Evolutionary conservation across 2,329 filamentous ascomycete species (phyloP).

Genomic region (Ophiostoma ips): DNA sequence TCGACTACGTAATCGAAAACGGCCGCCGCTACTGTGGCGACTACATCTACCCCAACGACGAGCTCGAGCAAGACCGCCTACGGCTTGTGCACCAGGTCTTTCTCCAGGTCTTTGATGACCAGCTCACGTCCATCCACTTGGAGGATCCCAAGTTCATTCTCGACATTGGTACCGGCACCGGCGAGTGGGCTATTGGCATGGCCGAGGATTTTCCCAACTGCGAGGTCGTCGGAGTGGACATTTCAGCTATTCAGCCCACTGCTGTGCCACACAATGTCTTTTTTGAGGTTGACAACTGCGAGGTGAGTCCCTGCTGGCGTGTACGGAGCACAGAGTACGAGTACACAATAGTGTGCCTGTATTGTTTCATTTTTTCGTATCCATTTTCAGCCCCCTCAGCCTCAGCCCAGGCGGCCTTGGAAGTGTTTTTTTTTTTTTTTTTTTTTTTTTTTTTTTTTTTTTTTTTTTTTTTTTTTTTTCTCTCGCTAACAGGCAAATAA

Average conservation of each 20-base stretch:
- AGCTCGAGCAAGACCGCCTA: conserved; percentile 31
- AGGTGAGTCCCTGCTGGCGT: conserved; percentile 17
- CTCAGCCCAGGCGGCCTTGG: neutral
- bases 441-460: neutral
- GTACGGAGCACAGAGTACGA: too few relatives aligned
- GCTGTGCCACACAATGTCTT: conserved; percentile 44
- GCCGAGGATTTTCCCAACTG: conserved; percentile 38
- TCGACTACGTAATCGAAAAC: conserved; percentile 40
- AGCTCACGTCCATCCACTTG: conserved; percentile 22
- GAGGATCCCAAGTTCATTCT: conserved; percentile 31
- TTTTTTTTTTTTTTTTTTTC: neutral
- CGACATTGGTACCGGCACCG: conserved; percentile 46
- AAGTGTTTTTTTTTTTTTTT: too few relatives aligned
- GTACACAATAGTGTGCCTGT: too few relatives aligned
- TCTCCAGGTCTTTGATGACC: conserved; percentile 19
- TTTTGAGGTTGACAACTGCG: conserved; percentile 46
- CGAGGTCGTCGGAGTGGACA: conserved; percentile 45
- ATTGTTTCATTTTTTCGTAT: too few relatives aligned
- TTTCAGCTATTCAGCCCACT: conserved; percentile 43
- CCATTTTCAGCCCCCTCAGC: too few relatives aligned
- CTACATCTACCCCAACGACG: conserved; percentile 48
- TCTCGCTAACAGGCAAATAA: too few relatives aligned
- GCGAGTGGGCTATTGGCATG: conserved; percentile 38
- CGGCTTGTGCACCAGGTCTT: conserved; percentile 22
- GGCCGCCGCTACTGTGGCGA: conserved; percentile 45